A percentile compares a stretch with the other conserved stretches of the same genome.
phyloP scores from a whole-genome alignment of 768 basidiomycete species.

The Tylopilus rubrobrunneus region DNA sequence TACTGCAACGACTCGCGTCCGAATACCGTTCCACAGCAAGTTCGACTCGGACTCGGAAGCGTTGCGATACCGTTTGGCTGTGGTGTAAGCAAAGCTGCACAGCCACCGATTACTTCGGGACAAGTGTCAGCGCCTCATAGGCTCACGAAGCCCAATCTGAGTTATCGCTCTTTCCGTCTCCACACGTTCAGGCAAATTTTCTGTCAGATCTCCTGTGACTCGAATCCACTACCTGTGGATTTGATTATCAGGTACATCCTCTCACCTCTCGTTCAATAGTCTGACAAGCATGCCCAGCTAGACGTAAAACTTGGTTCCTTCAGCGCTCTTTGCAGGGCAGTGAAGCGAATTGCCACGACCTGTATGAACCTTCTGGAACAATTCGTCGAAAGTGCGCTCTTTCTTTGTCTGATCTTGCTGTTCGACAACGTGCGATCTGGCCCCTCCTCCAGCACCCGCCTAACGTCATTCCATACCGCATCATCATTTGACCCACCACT shows the following conservation, averaged over 20 bases:
- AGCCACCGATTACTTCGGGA: no score
- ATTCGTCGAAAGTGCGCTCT: constrained; percentile 3
- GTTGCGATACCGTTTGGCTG: no score
- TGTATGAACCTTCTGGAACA: neutral
- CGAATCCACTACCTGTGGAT: constrained; percentile 13
- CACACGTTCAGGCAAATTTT: constrained; percentile 8
- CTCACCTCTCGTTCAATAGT: neutral
- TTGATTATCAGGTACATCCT: constrained; percentile 5
- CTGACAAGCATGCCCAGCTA: neutral
- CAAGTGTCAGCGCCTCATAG: constrained; percentile 1
- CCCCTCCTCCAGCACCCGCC: neutral
- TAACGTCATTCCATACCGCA: neutral
- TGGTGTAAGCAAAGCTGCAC: neutral
- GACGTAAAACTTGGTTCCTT: neutral
- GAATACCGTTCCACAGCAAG: no score
- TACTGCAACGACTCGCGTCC: no score
- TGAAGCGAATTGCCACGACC: constrained; percentile 4
- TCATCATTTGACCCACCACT: constrained; percentile 7
- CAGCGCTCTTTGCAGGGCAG: neutral
- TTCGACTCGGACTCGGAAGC: no score
- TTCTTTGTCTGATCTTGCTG: neutral
- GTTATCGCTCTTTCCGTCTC: constrained; percentile 11
- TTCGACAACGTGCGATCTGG: neutral
- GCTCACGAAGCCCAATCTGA: constrained; percentile 4
- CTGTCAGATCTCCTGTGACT: constrained; percentile 11